Base-by-base conservation (phyloP, 2,329 filamentous ascomycete genomes). In the Balansia obtecta region DNA sequence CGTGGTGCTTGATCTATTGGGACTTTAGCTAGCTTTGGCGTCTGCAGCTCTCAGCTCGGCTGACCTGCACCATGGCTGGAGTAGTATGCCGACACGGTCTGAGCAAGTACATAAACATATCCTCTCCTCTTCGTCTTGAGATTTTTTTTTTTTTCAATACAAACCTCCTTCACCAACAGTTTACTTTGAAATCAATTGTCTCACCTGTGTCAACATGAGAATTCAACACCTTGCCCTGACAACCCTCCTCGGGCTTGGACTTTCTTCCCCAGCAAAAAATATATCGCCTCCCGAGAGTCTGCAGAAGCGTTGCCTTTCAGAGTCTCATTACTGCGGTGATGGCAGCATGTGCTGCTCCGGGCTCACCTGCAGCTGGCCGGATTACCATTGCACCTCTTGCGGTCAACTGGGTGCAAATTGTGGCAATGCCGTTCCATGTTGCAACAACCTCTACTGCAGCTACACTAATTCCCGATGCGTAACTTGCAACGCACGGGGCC, bases 311-410 rank as follows among this genome's bases (percentile, higher is more conserved):
- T 48, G 50, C 40, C 30, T 40, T 16, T 34, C 2, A 4, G 6
- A 45, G 10, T 32, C 50, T 11, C 32, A 27, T 6, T 48, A 27
- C 45, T 51, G 50, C 33, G 50, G 40, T 10, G 44, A 45, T 10
- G 40, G 49, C 13, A 9, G 4, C 5, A 4, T 30, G 11, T 51
- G 50, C 50, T 51, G 50, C 18, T 6, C 39, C 27, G 41, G 41
- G 9, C 50, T 51, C 33, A 48, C 6, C 33, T 51, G 50, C 16
- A 51, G 45, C 50, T 51, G 45, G 45, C 45, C 45, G 6, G 39
- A 20, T 3, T 3, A 2, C 33, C 13, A 45, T 33, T 50, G 48
- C 42, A 50, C 27, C n/a, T 0, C 42, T 1, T 50, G 48, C 34
- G 42, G 48, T 22, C 11, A 13, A 33, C 34, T 34, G 16, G 42